A percentile compares a stretch with the other conserved stretches of the same genome.
Conservation (phyloP, 805 yeast species). For the Wickerhamiella shivajii region DNA sequence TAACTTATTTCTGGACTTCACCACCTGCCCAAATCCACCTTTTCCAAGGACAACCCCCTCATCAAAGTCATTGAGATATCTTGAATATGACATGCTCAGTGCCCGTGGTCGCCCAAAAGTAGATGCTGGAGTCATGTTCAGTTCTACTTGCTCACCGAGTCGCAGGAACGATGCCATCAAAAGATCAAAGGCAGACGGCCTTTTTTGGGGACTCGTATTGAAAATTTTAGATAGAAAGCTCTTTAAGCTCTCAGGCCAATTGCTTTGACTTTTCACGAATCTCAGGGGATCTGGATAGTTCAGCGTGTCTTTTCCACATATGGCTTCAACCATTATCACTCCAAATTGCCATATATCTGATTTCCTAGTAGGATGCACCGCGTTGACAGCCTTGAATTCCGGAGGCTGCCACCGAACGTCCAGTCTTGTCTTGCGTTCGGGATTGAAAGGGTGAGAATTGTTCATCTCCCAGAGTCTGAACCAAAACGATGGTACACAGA, state of each 20-base stretch:
- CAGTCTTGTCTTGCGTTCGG: not conserved
- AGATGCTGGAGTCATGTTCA: too few relatives aligned
- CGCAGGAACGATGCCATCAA: conserved; percentile 73
- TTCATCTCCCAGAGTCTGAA: conserved; percentile 23
- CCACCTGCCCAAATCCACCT: conserved; percentile 97
- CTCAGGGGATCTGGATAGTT: conserved; percentile 47
- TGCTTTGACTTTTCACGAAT: conserved; percentile 33
- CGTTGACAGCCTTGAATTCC: conserved; percentile 34
- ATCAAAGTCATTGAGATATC: conserved; percentile 88
- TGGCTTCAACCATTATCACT: conserved; percentile 51
- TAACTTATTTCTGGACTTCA: conserved; percentile 82
- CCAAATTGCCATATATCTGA: conserved; percentile 94
- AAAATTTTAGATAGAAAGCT: conserved; percentile 58
- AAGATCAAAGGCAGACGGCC: conserved; percentile 75
- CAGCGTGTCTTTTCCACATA: conserved; percentile 43
- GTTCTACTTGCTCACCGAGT: conserved; percentile 24
- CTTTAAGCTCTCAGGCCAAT: conserved; percentile 41
- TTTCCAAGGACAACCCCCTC: conserved; percentile 82
- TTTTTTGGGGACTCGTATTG: conserved; percentile 45
- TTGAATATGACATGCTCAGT: conserved; percentile 34
- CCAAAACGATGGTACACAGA: conserved; percentile 19
- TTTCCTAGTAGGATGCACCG: conserved; percentile 47
- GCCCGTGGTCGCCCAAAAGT: too few relatives aligned
- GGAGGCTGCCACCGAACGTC: conserved; percentile 59
- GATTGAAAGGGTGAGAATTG: conserved; percentile 20